phyloP scores from a whole-genome alignment of 2,329 filamentous ascomycete species.

The Phialophora chinensis region DNA sequence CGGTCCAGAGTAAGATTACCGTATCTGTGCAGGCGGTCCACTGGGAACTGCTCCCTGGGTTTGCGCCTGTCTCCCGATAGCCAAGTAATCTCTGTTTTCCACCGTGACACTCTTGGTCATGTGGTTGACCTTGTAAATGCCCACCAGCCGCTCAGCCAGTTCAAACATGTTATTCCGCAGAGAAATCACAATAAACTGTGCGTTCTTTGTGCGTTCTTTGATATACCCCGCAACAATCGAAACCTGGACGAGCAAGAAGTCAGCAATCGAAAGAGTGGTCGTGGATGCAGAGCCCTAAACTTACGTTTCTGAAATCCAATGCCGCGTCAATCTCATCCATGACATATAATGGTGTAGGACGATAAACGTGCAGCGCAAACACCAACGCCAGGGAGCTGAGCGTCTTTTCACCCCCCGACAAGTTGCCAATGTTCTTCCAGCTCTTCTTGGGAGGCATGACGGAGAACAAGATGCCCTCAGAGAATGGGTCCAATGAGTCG shows the following conservation, averaged over 20 bases:
- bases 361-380: slow-evolving; percentile 98
- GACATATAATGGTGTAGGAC: slow-evolving; percentile 95
- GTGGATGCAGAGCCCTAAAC: slow-evolving; percentile 47
- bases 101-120: slow-evolving; percentile 95
- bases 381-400: slow-evolving; percentile 89
- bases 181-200: slow-evolving; percentile 98
- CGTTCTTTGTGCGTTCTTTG: slow-evolving; percentile 98
- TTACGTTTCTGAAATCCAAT: slow-evolving; percentile 94
- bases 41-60: not conserved
- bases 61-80: slow-evolving; percentile 21
- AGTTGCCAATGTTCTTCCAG: slow-evolving; percentile 98
- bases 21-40: slow-evolving; percentile 10
- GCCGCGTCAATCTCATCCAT: slow-evolving; percentile 99
- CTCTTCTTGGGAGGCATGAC: slow-evolving; percentile 99
- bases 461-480: slow-evolving; percentile 93
- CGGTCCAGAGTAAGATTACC: not conserved
- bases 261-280: not conserved
- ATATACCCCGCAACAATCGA: slow-evolving; percentile 99
- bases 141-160: slow-evolving; percentile 89
- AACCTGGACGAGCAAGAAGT: slow-evolving; percentile 61
- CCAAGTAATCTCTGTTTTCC: slow-evolving; percentile 75
- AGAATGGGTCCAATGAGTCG: slow-evolving; percentile 94
- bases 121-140: slow-evolving; percentile 99
- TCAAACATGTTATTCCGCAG: slow-evolving; percentile 99
- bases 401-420: slow-evolving; percentile 97